Base-by-base conservation (phyloP, 2,329 filamentous ascomycete genomes). In the Canariomyces notabilis region DNA sequence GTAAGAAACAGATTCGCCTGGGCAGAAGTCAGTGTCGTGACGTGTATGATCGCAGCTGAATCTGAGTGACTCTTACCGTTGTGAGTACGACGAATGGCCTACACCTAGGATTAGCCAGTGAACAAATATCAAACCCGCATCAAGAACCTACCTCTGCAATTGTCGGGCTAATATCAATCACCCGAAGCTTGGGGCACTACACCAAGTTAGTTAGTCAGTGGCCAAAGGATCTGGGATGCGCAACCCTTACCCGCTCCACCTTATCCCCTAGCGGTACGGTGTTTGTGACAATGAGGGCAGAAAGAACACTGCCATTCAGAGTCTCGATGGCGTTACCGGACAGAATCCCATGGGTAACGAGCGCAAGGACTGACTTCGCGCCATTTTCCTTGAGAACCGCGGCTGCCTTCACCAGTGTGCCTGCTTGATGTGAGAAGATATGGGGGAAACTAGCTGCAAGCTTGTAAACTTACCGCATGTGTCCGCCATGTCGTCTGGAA, bases 341-440 rank as follows among this genome's bases (percentile, higher is more conserved):
- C 42, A 97, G 72, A 49, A 96, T 95, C 29, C 89, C 90, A 63
- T 96, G 91, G 1, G 91, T 96, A 48, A 97, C 93, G 56, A 97
- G 94, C 19, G 93, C 93, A 53, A 95, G 88, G 31, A 95, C 89
- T 62, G 94, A 82, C 56, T 81, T 82, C 1, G 93, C 91, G 23
- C 89, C 88, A 61, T 96, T 85, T 59, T 88, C 78, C 66, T 91
- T 87, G 42, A 97, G 80, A 0, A 90, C 91, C 47, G 88, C 83
- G 14, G 91, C 93, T 2, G 90, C 93, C 72, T 97, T 97, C 65
- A 72, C 73, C 23, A 78, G 73, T 5, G 65, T 67, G 22, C 63
- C 61, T 44, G 9, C 9, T 38, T n/a, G n/a, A 7, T 6, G n/a
- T 34, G 4, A 37, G 22, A 15, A 32, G 22, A 33, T 26, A 29